Base-by-base conservation (phyloP, 2,329 filamentous ascomycete genomes). In the Metarhizium brunneum region DNA sequence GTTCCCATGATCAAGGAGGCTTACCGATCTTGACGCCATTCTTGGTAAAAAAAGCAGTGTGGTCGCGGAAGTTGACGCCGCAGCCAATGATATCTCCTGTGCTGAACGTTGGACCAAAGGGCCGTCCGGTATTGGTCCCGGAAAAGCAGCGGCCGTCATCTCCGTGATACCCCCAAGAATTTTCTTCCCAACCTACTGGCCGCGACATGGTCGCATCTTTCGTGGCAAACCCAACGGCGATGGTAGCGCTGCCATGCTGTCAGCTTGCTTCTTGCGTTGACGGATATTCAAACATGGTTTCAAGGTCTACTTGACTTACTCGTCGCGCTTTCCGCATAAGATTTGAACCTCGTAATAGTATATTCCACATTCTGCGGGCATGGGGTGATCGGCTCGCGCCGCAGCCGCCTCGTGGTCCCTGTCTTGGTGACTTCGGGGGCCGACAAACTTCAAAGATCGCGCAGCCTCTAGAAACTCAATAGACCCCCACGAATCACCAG, bases 351-450 rank as follows among this genome's bases (percentile, higher is more conserved):
- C 94, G 66, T 85, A 99, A 69, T 99, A 99, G 70, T 96, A 99
- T 57, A 99, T 86, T 2, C 94, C 94, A 62, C 89, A 94, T 65
- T 95, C 87, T 40, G 84, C 79, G 4, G 94, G 91, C 84, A 97
- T 96, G 51, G 85, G 82, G 68, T 91, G 79, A 69, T 99, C 88
- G 32, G 92, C 83, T 55, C 94, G 84, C 56, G 96, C 84, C 13
- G 89, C 83, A 40, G 85, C 90, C 18, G 90, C 89, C 68, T 97
- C 94, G 65, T 88, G 76, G 7, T 85, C 82, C 52, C 77, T 75
- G 52, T 83, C 79, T 56, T 69, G 68, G 20, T 74, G 65, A 29
- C 69, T 72, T 63, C 78, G 79, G 1, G 71, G 64, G 0, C 76
- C 75, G 1, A 71, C 71, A 62, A 80, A 82, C 63, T 81, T 83